Evolutionary conservation across 2,329 filamentous ascomycete species (phyloP).

Genomic region (Lasiodiplodia citricola): DNA sequence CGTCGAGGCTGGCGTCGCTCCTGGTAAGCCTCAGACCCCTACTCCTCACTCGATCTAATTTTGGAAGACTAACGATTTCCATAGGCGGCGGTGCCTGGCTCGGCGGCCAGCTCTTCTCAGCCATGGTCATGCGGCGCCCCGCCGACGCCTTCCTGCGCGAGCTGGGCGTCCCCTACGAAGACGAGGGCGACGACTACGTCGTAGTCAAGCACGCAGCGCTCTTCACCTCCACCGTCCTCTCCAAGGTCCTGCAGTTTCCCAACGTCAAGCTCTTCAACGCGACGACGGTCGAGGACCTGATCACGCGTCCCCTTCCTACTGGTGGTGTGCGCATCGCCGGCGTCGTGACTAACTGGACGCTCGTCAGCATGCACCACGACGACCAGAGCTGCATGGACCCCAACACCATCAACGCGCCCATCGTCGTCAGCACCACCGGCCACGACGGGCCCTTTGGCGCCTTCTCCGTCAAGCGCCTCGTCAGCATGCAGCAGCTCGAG

Average conservation of each 20-base stretch:
- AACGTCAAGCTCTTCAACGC: constrained; percentile 98
- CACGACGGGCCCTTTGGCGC: constrained; percentile 92
- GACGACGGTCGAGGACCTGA: constrained; percentile 88
- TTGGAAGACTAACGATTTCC: neutral
- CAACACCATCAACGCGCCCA: constrained; percentile 91
- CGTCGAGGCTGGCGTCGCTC: constrained; percentile 84
- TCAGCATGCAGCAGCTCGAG: constrained; percentile 83
- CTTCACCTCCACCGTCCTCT: constrained; percentile 87
- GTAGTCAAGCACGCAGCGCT: constrained; percentile 93
- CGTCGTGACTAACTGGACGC: constrained; percentile 95
- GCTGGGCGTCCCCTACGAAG: constrained; percentile 82
- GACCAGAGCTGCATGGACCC: constrained; percentile 97
- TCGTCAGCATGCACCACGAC: constrained; percentile 85
- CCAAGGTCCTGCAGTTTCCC: constrained; percentile 80
- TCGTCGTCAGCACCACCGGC: constrained; percentile 88
- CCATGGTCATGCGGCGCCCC: constrained; percentile 94
- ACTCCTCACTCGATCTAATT: neutral
- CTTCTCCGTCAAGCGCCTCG: constrained; percentile 88
- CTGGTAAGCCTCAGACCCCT: constrained; percentile 51
- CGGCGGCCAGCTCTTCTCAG: constrained; percentile 90
- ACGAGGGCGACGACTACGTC: constrained; percentile 79
- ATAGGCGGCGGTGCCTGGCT: constrained; percentile 85
- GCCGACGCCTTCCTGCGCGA: constrained; percentile 84
- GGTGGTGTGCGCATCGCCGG: constrained; percentile 75
- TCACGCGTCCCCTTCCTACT: constrained; percentile 69